phyloP scores from a whole-genome alignment of 768 basidiomycete genomes.

The Gymnopilus junonius region DNA sequence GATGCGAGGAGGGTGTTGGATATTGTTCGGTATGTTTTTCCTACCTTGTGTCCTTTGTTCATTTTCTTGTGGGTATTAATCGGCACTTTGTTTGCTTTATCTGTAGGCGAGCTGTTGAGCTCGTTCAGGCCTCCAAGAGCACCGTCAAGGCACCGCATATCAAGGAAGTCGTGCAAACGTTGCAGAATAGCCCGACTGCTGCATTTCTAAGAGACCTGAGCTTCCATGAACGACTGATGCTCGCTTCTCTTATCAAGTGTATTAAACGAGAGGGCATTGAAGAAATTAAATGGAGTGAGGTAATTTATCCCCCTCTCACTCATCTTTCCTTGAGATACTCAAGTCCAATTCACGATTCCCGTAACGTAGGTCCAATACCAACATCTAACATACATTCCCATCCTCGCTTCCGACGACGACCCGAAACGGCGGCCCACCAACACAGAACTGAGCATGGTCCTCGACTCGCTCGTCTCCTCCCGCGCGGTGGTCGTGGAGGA shows the following conservation, averaged over 20 bases:
- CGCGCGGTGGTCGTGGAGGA: slow-evolving; percentile 79
- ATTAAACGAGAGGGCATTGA: slow-evolving; percentile 84
- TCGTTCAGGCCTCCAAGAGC: slow-evolving; percentile 54
- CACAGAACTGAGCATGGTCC: slow-evolving; percentile 67
- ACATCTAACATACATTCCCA: slow-evolving; percentile 69
- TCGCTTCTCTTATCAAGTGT: slow-evolving; percentile 82
- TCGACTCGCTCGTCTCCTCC: slow-evolving; percentile 78
- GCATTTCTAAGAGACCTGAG: slow-evolving; percentile 82
- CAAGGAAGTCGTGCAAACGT: slow-evolving; percentile 75
- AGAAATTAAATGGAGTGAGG: slow-evolving; percentile 86
- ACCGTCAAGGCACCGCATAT: slow-evolving; percentile 75
- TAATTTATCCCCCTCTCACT: slow-evolving; percentile 40
- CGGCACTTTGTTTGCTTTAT: neutral
- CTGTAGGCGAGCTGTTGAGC: slow-evolving; percentile 82
- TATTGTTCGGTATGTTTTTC: slow-evolving; percentile 78
- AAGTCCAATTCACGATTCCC: too few relatives aligned
- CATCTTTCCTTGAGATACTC: neutral
- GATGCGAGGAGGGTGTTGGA: slow-evolving; percentile 94
- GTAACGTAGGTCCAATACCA: slow-evolving; percentile 68
- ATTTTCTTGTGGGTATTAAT: neutral
- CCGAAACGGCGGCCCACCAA: slow-evolving; percentile 59
- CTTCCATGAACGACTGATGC: slow-evolving; percentile 87
- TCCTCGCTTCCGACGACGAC: slow-evolving; percentile 63
- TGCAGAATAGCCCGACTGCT: slow-evolving; percentile 92
- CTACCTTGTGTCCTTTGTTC: neutral